These are phyloP conservation scores for Tulasnella calospora DNA, from an alignment of 768 basidiomycete genomes.

Conservation along the genomic window DNA sequence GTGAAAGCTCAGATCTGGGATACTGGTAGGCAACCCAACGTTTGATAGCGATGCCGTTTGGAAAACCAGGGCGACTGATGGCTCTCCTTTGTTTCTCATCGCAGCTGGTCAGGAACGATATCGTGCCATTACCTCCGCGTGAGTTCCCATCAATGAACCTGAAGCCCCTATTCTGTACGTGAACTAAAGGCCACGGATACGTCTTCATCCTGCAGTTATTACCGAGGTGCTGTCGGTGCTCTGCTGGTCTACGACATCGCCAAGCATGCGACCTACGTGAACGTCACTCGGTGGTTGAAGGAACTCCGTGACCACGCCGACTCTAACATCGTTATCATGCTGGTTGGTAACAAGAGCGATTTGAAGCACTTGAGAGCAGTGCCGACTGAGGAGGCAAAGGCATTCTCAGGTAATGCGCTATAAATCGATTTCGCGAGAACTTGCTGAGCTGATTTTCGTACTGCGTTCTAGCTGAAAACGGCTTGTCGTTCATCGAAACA, in stretches of 20 bases:
- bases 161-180: background rate
- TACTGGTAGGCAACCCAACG: slow-evolving; percentile 63
- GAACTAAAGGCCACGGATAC: background rate
- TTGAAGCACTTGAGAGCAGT: slow-evolving; percentile 96
- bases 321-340: slow-evolving; percentile 91
- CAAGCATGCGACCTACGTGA: slow-evolving; percentile 90
- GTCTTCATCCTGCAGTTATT: slow-evolving; percentile 59
- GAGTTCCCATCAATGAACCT: slow-evolving; percentile 22
- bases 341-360: slow-evolving; percentile 98
- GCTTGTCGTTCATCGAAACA: slow-evolving; percentile 93
- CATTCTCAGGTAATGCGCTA: slow-evolving; percentile 65
- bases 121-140: slow-evolving; percentile 50
- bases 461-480: slow-evolving; percentile 66
- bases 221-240: slow-evolving; percentile 92
- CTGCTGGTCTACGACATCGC: slow-evolving; percentile 92
- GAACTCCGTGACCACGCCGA: slow-evolving; percentile 93
- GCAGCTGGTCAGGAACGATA: slow-evolving; percentile 49
- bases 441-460: background rate
- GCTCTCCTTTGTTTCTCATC: background rate
- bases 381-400: slow-evolving; percentile 94
- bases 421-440: background rate
- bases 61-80: background rate
- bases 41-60: background rate
- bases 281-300: slow-evolving; percentile 94
- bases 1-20: slow-evolving; percentile 99